A percentile compares a stretch with the other conserved stretches of the same genome.
Conservation (phyloP, 1,139 yeast genomes). For the Zhuliangozyma parablackwelliae region DNA sequence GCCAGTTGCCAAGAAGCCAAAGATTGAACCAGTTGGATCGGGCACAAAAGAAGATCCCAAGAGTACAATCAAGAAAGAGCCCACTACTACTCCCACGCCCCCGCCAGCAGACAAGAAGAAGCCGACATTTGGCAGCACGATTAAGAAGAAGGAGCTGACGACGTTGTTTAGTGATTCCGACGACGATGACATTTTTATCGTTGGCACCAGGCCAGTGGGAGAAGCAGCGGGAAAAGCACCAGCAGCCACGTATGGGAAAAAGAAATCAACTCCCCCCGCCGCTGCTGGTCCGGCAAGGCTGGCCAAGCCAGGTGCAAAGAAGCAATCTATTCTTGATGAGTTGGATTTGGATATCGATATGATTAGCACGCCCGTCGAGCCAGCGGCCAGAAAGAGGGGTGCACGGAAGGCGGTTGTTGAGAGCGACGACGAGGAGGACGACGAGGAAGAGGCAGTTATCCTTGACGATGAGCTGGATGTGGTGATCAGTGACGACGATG, state of each 20-base stretch:
- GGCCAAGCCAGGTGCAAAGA: conserved; percentile 4
- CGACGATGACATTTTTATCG: conserved; percentile 10
- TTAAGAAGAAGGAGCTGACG: neutral
- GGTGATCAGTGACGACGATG: too few species aligned
- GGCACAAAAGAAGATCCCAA: conserved; percentile 9
- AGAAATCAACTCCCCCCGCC: too few species aligned
- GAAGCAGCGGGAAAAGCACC: too few species aligned
- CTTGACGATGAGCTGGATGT: neutral
- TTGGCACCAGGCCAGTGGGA: neutral
- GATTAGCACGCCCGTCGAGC: conserved; percentile 1
- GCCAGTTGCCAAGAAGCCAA: too few species aligned
- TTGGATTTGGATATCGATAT: conserved; percentile 10
- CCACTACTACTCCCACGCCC: conserved; percentile 9
- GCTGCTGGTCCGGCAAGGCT: too few species aligned
- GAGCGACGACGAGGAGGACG: conserved; percentile 2
- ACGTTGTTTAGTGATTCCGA: conserved; percentile 11
- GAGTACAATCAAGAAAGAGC: conserved; percentile 1
- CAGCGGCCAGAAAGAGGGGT: conserved; percentile 1
- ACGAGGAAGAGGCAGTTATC: neutral
- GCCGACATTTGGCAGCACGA: conserved; percentile 1
- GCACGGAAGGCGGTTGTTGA: conserved; percentile 1
- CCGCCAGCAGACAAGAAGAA: conserved; percentile 6
- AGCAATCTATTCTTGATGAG: conserved; percentile 10
- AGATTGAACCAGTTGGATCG: too few species aligned
- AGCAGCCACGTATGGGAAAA: too few species aligned